Percentiles rank a stretch among this genome's conserved stretches.
These are phyloP conservation scores for Fusarium acutatum DNA, from an alignment of 2,329 filamentous ascomycete species.

Conservation along the genomic window DNA sequence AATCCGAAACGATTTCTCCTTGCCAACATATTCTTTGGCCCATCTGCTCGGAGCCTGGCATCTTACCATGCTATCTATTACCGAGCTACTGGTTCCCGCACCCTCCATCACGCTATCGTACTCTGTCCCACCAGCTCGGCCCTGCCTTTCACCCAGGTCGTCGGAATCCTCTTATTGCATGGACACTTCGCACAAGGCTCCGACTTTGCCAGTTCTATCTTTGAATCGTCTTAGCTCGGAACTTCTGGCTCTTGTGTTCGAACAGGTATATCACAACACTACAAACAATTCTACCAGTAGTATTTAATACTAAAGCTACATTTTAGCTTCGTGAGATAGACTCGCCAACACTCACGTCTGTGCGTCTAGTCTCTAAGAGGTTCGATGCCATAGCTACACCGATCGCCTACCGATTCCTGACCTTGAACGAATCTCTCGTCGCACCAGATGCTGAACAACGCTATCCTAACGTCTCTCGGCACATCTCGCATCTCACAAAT, in stretches of 20 bases:
- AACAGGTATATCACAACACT: conserved; percentile 47
- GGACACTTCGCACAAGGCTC: conserved; percentile 23
- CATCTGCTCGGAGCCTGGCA: background rate
- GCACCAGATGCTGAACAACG: conserved; percentile 44
- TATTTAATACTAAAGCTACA: conserved; percentile 17
- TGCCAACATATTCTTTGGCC: conserved; percentile 2
- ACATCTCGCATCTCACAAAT: conserved; percentile 51
- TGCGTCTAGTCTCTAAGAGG: conserved; percentile 51
- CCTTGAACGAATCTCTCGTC: conserved; percentile 51
- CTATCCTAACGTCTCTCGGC: conserved; percentile 46
- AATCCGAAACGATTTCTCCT: background rate
- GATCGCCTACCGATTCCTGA: conserved; percentile 51
- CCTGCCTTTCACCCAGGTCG: conserved; percentile 10
- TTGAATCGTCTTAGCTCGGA: conserved; percentile 52
- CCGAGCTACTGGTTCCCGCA: conserved; percentile 30
- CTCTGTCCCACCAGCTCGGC: conserved; percentile 15
- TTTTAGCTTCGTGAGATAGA: conserved; percentile 52
- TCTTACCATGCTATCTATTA: conserved; percentile 36
- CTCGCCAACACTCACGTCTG: conserved; percentile 42
- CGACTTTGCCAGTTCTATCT: conserved; percentile 11
- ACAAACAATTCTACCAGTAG: background rate
- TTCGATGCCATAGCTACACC: conserved; percentile 55
- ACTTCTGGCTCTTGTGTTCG: conserved; percentile 52
- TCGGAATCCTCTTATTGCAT: conserved; percentile 29
- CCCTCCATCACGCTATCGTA: conserved; percentile 31